Evolutionary conservation across 768 basidiomycete species (phyloP).

Genomic region (Suillus fuscotomentosus): DNA sequence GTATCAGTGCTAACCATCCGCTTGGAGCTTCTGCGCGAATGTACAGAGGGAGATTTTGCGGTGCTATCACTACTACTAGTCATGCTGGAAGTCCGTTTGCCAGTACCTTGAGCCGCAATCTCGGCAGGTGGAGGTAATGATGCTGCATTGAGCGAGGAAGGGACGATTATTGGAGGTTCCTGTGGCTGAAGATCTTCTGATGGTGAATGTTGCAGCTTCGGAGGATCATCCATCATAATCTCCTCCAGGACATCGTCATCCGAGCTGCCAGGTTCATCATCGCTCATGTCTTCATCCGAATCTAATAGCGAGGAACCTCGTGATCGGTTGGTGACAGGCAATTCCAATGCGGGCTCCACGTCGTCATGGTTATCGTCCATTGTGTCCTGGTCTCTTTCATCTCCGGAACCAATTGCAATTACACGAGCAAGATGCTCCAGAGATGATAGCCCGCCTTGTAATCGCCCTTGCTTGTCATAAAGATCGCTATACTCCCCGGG

Average conservation of each 20-base stretch:
- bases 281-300: conserved; percentile 80
- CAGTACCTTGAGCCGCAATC: conserved; percentile 23
- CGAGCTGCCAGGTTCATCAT: conserved; percentile 67
- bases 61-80: conserved; percentile 28
- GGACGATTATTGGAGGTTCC: conserved; percentile 27
- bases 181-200: conserved; percentile 33
- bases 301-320: conserved; percentile 54
- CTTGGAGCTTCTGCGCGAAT: conserved; percentile 57
- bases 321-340: conserved; percentile 60
- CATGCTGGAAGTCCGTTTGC: conserved; percentile 26
- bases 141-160: conserved; percentile 29
- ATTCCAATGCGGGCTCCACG: conserved; percentile 60
- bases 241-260: conserved; percentile 85
- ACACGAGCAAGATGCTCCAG: conserved; percentile 87
- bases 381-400: conserved; percentile 51
- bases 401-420: conserved; percentile 62
- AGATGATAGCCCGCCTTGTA: conserved; percentile 83
- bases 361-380: conserved; percentile 60
- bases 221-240: conserved; percentile 68
- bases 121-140: conserved; percentile 31
- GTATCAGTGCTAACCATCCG: conserved; percentile 37
- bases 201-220: conserved; percentile 30
- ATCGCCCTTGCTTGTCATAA: conserved; percentile 81
- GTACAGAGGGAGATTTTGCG: conserved; percentile 36
- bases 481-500: conserved; percentile 59